Percentiles rank a stretch among this genome's conserved stretches.
Evolutionary conservation across 164 flowering plant genomes (phyloP).

Genomic region (Nymphaea colorata): DNA sequence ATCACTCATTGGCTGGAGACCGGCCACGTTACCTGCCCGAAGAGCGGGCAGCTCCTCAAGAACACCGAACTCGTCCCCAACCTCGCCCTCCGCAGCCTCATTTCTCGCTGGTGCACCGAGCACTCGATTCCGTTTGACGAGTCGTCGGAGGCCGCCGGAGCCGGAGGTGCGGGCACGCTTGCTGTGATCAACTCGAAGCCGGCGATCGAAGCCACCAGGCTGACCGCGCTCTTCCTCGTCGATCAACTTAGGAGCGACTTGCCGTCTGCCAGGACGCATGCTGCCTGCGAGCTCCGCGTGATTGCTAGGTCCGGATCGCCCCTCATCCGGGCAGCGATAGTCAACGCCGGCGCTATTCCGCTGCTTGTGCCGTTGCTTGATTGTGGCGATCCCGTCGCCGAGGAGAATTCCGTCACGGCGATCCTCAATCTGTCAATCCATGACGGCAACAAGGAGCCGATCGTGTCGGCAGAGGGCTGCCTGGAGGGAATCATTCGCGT

Average conservation of each 20-base stretch:
- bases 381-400: slow-evolving; percentile 48
- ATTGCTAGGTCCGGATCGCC: slow-evolving; percentile 67
- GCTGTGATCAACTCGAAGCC: slow-evolving; percentile 37
- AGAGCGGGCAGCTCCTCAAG: slow-evolving; percentile 74
- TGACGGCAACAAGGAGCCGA: slow-evolving; percentile 68
- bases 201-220: slow-evolving; percentile 66
- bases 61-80: slow-evolving; percentile 66
- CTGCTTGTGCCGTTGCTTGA: slow-evolving; percentile 49
- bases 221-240: slow-evolving; percentile 62
- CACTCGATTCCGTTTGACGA: slow-evolving; percentile 44
- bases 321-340: slow-evolving; percentile 85
- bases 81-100: slow-evolving; percentile 63
- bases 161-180: slow-evolving; percentile 7
- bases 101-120: slow-evolving; percentile 74
- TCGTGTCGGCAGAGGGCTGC: slow-evolving; percentile 78
- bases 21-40: slow-evolving; percentile 82
- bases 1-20: slow-evolving; percentile 78
- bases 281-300: slow-evolving; percentile 72
- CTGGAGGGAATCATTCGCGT: slow-evolving; percentile 60
- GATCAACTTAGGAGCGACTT: slow-evolving; percentile 49
- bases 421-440: slow-evolving; percentile 79
- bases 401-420: slow-evolving; percentile 94
- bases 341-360: slow-evolving; percentile 95
- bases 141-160: slow-evolving; percentile 24
- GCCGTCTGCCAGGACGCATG: slow-evolving; percentile 43